Percentiles rank a stretch among this genome's conserved stretches.
phyloP scores from a whole-genome alignment of 257 asterid species.

The Linderniella brevidens region DNA sequence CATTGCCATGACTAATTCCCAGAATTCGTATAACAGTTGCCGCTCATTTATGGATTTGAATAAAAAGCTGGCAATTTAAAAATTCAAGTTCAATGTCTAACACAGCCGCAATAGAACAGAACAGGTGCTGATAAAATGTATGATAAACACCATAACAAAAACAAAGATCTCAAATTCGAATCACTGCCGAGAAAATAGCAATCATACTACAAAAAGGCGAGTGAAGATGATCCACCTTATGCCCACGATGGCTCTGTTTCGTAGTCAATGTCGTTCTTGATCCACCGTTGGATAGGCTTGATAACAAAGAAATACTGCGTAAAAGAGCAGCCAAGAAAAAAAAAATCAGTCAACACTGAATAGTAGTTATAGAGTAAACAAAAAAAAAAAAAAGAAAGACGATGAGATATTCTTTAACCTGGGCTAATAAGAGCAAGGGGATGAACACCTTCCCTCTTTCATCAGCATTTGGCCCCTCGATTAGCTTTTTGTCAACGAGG shows the following conservation, averaged over 20 bases:
- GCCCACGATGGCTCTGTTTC: slow-evolving; percentile 47
- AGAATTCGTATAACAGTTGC: no score
- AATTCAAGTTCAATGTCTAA: no score
- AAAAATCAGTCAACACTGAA: neutral
- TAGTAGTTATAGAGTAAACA: no score
- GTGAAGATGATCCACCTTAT: slow-evolving; percentile 10
- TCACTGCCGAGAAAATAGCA: no score
- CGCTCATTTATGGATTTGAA: no score
- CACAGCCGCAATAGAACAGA: no score
- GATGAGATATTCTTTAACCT: slow-evolving; percentile 27
- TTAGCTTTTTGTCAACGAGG: slow-evolving; percentile 60
- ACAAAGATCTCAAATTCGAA: no score
- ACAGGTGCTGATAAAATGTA: no score
- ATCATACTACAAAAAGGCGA: neutral
- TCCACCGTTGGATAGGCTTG: slow-evolving; percentile 45
- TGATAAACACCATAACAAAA: no score
- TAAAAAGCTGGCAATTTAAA: no score
- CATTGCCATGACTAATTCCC: no score
- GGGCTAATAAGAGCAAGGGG: slow-evolving; percentile 61
- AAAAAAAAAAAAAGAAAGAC: no score
- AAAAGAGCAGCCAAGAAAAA: neutral
- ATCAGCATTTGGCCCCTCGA: slow-evolving; percentile 84
- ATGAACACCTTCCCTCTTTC: slow-evolving; percentile 52
- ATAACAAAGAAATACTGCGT: slow-evolving; percentile 55
- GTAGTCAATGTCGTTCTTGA: slow-evolving; percentile 37